These are phyloP conservation scores for Handroanthus guayacan DNA, from an alignment of 257 asterid species.

Conservation along the genomic window DNA sequence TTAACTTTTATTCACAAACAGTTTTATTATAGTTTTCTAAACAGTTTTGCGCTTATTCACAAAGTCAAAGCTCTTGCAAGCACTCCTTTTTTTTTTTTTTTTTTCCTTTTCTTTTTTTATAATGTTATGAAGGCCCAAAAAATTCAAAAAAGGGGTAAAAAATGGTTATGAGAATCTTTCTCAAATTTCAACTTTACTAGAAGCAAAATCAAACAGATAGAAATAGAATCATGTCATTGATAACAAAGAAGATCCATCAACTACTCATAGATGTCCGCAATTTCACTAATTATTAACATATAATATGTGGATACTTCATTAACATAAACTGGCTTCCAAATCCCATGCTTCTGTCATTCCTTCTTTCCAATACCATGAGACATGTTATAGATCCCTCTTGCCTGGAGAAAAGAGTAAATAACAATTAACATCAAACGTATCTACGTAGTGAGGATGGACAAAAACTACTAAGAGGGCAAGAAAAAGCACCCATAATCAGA, in stretches of 20 bases:
- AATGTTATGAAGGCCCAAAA: too few species aligned
- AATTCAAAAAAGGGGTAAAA: too few species aligned
- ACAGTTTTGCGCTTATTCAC: too few species aligned
- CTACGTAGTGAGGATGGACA: background rate
- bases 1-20: too few species aligned
- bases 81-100: too few species aligned
- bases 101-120: too few species aligned
- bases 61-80: too few species aligned
- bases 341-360: slow-evolving; percentile 52
- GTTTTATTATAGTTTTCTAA: too few species aligned
- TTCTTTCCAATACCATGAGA: slow-evolving; percentile 88
- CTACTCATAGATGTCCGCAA: slow-evolving; percentile 5
- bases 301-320: slow-evolving; percentile 22
- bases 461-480: background rate
- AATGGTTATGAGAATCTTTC: background rate
- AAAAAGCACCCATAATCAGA: slow-evolving; percentile 62
- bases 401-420: slow-evolving; percentile 49
- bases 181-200: slow-evolving; percentile 3
- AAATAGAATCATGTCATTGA: slow-evolving; percentile 17
- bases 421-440: slow-evolving; percentile 4
- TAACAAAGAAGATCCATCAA: slow-evolving; percentile 22
- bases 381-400: slow-evolving; percentile 81
- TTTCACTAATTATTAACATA: slow-evolving; percentile 43
- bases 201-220: slow-evolving; percentile 3
- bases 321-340: background rate